These are phyloP conservation scores for Exophiala phaeomuriformis DNA, from an alignment of 2,329 filamentous ascomycete genomes.

Conservation along the genomic window DNA sequence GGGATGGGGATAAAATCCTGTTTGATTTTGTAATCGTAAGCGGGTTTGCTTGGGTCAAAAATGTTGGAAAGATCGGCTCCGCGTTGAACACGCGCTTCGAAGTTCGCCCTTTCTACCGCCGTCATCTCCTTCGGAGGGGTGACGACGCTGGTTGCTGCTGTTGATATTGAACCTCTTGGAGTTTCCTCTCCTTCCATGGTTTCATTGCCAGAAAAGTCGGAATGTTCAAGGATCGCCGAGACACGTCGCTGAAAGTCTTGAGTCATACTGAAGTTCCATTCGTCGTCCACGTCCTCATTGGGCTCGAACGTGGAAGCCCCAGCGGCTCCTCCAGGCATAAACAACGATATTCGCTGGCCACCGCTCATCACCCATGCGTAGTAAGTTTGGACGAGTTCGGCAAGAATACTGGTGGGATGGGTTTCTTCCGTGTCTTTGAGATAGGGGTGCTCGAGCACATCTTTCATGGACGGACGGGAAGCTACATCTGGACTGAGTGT, in stretches of 20 bases:
- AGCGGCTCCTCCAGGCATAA: slow-evolving; percentile 52
- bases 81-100: slow-evolving; percentile 51
- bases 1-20: slow-evolving; percentile 43
- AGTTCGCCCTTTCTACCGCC: slow-evolving; percentile 44
- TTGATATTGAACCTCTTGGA: slow-evolving; percentile 27
- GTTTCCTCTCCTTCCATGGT: slow-evolving; percentile 38
- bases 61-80: slow-evolving; percentile 52
- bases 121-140: slow-evolving; percentile 33
- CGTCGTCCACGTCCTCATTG: slow-evolving; percentile 41
- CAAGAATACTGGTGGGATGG: slow-evolving; percentile 40
- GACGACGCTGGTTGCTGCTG: slow-evolving; percentile 12
- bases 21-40: slow-evolving; percentile 53
- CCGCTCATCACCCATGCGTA: slow-evolving; percentile 45
- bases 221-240: slow-evolving; percentile 37
- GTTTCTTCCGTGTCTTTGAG: slow-evolving; percentile 37
- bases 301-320: slow-evolving; percentile 44
- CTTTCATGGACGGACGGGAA: slow-evolving; percentile 41
- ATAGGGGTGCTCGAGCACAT: slow-evolving; percentile 42
- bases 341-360: slow-evolving; percentile 49
- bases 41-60: slow-evolving; percentile 49
- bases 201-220: slow-evolving; percentile 34
- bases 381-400: slow-evolving; percentile 42
- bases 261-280: slow-evolving; percentile 61
- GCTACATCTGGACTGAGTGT: slow-evolving; percentile 39
- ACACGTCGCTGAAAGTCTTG: slow-evolving; percentile 52